A percentile compares a stretch with the other conserved stretches of the same genome.
These are phyloP conservation scores for Carex myosuroides DNA, from an alignment of 176 grass and related monocot genomes.

Conservation along the genomic window DNA sequence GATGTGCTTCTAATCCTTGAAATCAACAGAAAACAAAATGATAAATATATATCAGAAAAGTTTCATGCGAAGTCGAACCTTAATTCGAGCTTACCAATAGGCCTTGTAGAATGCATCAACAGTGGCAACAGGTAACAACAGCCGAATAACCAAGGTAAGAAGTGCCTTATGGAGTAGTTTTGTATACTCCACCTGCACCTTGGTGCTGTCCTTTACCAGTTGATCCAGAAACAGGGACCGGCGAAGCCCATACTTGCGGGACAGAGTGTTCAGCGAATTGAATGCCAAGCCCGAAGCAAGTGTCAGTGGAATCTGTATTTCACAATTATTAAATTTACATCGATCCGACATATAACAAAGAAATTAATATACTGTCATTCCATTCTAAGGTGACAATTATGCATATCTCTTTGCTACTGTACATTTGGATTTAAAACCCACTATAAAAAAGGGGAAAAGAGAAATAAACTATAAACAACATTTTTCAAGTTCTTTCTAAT, in stretches of 20 bases:
- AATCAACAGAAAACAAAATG: background rate
- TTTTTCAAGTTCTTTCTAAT: too few species aligned
- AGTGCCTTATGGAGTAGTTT: slow-evolving; percentile 38
- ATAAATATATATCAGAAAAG: background rate
- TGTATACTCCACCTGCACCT: slow-evolving; percentile 45
- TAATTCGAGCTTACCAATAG: slow-evolving; percentile 38
- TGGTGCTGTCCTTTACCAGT: slow-evolving; percentile 43
- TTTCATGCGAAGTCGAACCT: background rate
- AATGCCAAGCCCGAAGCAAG: background rate
- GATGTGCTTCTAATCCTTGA: background rate
- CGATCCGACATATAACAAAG: background rate
- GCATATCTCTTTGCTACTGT: too few species aligned
- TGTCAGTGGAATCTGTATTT: slow-evolving; percentile 5
- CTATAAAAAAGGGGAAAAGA: background rate
- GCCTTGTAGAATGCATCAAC: slow-evolving; percentile 64
- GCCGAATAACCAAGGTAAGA: slow-evolving; percentile 40
- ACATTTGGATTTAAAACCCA: background rate
- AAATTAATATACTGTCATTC: background rate
- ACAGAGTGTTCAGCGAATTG: slow-evolving; percentile 24
- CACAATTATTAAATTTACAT: background rate
- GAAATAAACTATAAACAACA: too few species aligned
- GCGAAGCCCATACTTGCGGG: slow-evolving; percentile 61
- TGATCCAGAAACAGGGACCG: slow-evolving; percentile 71
- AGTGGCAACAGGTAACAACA: slow-evolving; percentile 49
- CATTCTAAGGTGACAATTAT: background rate